Base-by-base conservation (phyloP, 306 rosid genomes). In the Casuarina cunninghamiana region DNA sequence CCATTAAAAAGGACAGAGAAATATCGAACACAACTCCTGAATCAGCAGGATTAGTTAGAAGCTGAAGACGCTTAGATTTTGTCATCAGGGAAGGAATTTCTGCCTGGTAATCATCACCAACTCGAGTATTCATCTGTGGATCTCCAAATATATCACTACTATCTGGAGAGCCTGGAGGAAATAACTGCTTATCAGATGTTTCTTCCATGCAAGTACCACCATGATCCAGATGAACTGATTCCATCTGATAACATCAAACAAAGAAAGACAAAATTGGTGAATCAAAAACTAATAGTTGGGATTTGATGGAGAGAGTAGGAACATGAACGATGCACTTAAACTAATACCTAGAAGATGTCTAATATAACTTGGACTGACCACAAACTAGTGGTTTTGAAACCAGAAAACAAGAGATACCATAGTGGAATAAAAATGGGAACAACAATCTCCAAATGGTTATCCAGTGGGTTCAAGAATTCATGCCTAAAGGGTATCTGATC, bases 41-140 rank as follows among this genome's bases (percentile, higher is more conserved):
- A 80, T 75, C 81, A 75, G 79, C 66, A 42, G 85, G 89, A 80
- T 85, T 81, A 60, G 48, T 70, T 70, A 55, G 75, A 85, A 79
- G 83, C 68, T 83, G 78, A 71, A 74, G 76, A 48, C 3, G 60
- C 71, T 88, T 84, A 66, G 86, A 76, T 79, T 89, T 86, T 41
- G 84, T 65, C 32, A 78, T 49, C 78, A 87, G 13, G 53, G 87
- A 41, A 83, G 91, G 93, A 85, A 90, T 83, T 73, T 79, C 87
- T 53, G 77, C 96, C 79, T 93, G 97, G 79, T 83, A 84, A 74
- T 91, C 88, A 43, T 73, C 81, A 58, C 97, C 96, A 69, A 93
- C 65, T 72, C 90, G 84, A 38, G 93, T 90, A 79, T 41, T 77
- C 67, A 83, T 19, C 37, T 83, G 83, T 12, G 87, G 87, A 17